Conservation (phyloP, 2,329 filamentous ascomycete species). For the Claviceps capensis region DNA sequence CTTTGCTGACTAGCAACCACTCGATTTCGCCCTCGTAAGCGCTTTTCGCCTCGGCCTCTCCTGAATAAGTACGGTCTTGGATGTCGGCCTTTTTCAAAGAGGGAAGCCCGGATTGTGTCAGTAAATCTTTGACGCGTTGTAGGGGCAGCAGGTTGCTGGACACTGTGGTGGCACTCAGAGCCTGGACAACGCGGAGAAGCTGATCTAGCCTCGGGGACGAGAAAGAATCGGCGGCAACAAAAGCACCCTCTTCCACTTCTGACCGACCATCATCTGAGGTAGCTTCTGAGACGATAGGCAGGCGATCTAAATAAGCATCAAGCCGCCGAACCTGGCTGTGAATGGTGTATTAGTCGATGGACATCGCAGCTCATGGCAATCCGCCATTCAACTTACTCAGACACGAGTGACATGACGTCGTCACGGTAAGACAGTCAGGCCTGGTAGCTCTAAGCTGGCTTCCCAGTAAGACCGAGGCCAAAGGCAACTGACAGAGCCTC, state of each 20-base stretch:
- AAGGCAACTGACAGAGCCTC: slow-evolving; percentile 7
- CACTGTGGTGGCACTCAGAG: slow-evolving; percentile 55
- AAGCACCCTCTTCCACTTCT: slow-evolving; percentile 20
- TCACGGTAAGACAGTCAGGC: background rate
- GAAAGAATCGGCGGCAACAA: slow-evolving; percentile 26
- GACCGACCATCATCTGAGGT: slow-evolving; percentile 27
- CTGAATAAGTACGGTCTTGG: slow-evolving; percentile 18
- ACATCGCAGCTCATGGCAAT: background rate
- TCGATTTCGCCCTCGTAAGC: slow-evolving; percentile 66
- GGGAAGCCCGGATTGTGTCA: slow-evolving; percentile 48
- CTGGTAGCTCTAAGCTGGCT: slow-evolving; percentile 2
- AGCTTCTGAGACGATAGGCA: slow-evolving; percentile 29
- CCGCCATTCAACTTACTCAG: slow-evolving; percentile 26
- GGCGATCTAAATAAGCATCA: slow-evolving; percentile 51
- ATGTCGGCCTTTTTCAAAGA: slow-evolving; percentile 17
- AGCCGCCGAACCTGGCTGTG: slow-evolving; percentile 46
- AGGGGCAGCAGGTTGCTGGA: slow-evolving; percentile 48
- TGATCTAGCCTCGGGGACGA: slow-evolving; percentile 42
- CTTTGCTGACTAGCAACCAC: slow-evolving; percentile 85
- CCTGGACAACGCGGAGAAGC: slow-evolving; percentile 54
- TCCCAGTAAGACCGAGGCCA: slow-evolving; percentile 4
- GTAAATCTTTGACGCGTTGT: slow-evolving; percentile 44
- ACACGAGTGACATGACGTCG: slow-evolving; percentile 30
- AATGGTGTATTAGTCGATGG: slow-evolving; percentile 6
- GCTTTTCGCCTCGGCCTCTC: slow-evolving; percentile 20